These are phyloP conservation scores for Macroventuria anomochaeta DNA, from an alignment of 2,329 filamentous ascomycete species.

Conservation along the genomic window DNA sequence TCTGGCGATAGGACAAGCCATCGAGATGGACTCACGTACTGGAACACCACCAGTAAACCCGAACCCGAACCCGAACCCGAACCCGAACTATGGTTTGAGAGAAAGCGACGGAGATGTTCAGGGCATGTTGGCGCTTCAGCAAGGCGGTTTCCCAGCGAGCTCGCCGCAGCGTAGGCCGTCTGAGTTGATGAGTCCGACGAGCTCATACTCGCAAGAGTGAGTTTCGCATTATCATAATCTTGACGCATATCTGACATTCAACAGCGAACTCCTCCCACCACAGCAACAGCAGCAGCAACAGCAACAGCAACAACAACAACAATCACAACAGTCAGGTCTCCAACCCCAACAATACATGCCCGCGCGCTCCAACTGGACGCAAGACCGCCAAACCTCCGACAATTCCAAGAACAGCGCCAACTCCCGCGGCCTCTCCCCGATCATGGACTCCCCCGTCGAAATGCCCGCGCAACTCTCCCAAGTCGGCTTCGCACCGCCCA, in stretches of 20 bases:
- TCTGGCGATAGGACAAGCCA: constrained; percentile 65
- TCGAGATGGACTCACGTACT: constrained; percentile 77
- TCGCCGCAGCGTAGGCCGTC: constrained; percentile 36
- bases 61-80: constrained; percentile 20
- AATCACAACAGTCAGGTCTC: constrained; percentile 32
- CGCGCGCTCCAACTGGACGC: constrained; percentile 56
- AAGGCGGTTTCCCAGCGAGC: constrained; percentile 49
- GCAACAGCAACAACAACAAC: constrained; percentile 11
- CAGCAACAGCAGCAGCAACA: too few species aligned
- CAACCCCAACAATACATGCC: constrained; percentile 50
- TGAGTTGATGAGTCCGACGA: constrained; percentile 62
- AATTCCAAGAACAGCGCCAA: constrained; percentile 38
- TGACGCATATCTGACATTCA: constrained; percentile 26
- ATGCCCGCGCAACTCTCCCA: constrained; percentile 41
- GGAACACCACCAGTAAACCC: constrained; percentile 34
- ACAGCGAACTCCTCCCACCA: constrained; percentile 18
- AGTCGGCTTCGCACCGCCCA: constrained; percentile 31
- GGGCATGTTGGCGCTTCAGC: constrained; percentile 76
- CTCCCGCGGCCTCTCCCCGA: constrained; percentile 48
- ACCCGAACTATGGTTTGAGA: constrained; percentile 50
- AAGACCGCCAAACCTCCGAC: constrained; percentile 31
- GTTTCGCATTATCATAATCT: constrained; percentile 35
- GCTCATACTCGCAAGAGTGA: constrained; percentile 78
- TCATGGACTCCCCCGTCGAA: constrained; percentile 48
- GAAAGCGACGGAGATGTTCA: constrained; percentile 75